Base-by-base conservation (phyloP, 805 yeast species). In the Metschnikowia gelsemii region DNA sequence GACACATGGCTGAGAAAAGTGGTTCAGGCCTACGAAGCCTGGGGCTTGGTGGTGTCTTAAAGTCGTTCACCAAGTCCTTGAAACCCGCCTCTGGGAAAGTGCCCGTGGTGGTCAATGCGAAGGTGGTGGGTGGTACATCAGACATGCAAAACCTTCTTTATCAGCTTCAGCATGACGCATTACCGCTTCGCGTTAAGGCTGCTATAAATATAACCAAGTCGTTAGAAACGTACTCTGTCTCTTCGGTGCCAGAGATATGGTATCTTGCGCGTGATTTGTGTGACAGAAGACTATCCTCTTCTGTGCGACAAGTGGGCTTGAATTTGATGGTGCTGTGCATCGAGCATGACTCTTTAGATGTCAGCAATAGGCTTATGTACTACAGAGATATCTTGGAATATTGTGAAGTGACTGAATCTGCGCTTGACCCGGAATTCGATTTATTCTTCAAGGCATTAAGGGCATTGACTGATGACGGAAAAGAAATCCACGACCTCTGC, bases 191-290 rank as follows among this genome's bases (percentile, higher is more conserved):
- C 46, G 66, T 75, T 1, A 65, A 72, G 1, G 80, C 84, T 0
- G 80, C 85, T 0, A 66, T 65, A 2, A 60, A 71, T 16, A 60
- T 87, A 30, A 63, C 75, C 5, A 70, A 70, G 2, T 66, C 78
- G 3, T 59, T 87, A 2, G 72, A 72, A 17, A 75, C 71, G 35
- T 72, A 71, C 36, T 66, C 81, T 3, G 72, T 80, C 2, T 70
- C 82, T 0, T 75, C 84, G 2, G 70, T 86, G 3, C 80, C 87
- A 0, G 89, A 84, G 47, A 70, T 87, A 1, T 87, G 96, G 96
- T 79, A 82, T 57, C 63, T 80, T 38, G 82, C 84, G 0, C 66
- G 76, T 45, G 77, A 73, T 37, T 61, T 82, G 57, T 69, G 85
- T 37, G 64, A 65, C 5, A 42, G 58, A 1, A 66, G 62, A 13